A percentile compares a stretch with the other conserved stretches of the same genome.
Evolutionary conservation across 495 filamentous ascomycete genomes (phyloP).

Genomic region (Penicillium mononematosum): DNA sequence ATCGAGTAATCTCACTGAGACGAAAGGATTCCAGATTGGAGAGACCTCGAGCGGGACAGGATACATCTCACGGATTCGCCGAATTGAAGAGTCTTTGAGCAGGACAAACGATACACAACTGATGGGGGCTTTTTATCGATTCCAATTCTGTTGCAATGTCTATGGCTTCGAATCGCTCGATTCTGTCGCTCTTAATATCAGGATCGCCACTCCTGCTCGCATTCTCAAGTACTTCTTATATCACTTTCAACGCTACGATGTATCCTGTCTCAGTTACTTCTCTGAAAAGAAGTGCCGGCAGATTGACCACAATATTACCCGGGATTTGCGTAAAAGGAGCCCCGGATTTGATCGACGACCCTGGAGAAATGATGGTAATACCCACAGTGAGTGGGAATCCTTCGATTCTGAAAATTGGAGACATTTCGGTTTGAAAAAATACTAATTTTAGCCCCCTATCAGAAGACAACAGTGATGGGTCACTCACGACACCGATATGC

Average conservation of each 20-base stretch:
- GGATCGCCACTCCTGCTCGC: background rate
- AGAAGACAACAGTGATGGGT: background rate
- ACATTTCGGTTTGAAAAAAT: no score
- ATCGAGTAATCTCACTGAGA: slow-evolving; percentile 7
- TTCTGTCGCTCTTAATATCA: no score
- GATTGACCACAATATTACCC: slow-evolving; percentile 13
- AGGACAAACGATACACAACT: slow-evolving; percentile 20
- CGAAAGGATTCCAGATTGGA: background rate
- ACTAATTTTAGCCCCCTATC: background rate
- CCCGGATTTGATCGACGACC: background rate
- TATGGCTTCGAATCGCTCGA: slow-evolving; percentile 15
- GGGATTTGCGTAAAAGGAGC: slow-evolving; percentile 5
- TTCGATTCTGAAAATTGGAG: background rate
- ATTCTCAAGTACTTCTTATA: slow-evolving; percentile 7
- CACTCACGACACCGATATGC: background rate
- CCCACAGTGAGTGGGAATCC: slow-evolving; percentile 5
- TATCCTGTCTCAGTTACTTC: slow-evolving; percentile 9
- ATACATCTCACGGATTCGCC: no score
- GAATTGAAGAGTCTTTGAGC: background rate
- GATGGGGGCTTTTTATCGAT: slow-evolving; percentile 27
- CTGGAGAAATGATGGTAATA: no score
- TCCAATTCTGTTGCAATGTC: slow-evolving; percentile 29
- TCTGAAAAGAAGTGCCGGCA: background rate
- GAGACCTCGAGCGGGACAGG: slow-evolving; percentile 22
- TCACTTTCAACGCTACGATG: background rate